Evolutionary conservation across 2,329 filamentous ascomycete genomes (phyloP).

Genomic region (Atkinsonella texensis): DNA sequence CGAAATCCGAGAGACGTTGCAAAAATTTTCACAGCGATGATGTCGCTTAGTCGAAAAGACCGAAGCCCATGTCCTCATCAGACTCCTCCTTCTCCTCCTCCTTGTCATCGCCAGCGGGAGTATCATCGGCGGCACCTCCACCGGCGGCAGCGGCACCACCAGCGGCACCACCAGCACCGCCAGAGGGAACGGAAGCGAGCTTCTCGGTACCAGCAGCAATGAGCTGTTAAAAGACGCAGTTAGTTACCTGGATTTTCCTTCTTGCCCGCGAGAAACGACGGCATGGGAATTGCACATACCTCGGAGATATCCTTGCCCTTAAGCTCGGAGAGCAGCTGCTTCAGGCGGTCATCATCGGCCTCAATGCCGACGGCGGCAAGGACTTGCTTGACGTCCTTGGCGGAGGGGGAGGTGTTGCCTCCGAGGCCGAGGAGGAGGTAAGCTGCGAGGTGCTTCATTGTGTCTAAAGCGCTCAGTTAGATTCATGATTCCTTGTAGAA

Average conservation of each 20-base stretch:
- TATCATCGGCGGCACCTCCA: constrained; percentile 49
- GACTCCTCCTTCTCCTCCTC: constrained; percentile 69
- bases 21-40: no score
- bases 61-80: constrained; percentile 67
- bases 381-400: constrained; percentile 74
- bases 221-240: constrained; percentile 45
- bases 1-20: constrained; percentile 18
- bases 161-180: constrained; percentile 65
- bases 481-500: not conserved
- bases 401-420: constrained; percentile 83
- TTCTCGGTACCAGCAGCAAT: constrained; percentile 83
- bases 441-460: constrained; percentile 99
- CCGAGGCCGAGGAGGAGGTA: constrained; percentile 94
- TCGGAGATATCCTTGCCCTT: constrained; percentile 86
- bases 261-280: not conserved
- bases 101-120: constrained; percentile 25
- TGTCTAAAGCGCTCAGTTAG: constrained; percentile 19
- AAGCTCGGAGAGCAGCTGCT: constrained; percentile 80
- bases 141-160: constrained; percentile 55
- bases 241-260: not conserved
- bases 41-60: constrained; percentile 56
- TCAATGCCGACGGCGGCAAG: constrained; percentile 93
- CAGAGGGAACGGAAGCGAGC: constrained; percentile 94
- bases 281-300: constrained; percentile 41
- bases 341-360: constrained; percentile 76